Base-by-base conservation (phyloP, 2,329 filamentous ascomycete species). In the Paraphoma sp. region DNA sequence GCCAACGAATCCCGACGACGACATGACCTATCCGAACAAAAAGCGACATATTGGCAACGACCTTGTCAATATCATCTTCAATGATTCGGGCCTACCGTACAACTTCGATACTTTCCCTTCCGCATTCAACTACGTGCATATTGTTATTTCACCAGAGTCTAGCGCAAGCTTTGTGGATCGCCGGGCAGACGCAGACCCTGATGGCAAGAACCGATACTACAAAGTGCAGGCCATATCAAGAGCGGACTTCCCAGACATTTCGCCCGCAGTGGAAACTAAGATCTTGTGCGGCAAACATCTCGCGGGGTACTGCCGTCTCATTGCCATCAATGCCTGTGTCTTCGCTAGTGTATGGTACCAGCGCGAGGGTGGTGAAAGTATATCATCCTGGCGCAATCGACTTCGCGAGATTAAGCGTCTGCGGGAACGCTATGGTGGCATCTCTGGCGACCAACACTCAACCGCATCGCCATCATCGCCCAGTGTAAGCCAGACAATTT, bases 61-160 rank as follows among this genome's bases (percentile, higher is more conserved):
- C 76, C 96, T 92, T 75, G 95, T 99, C 72, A 98, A 97, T 73
- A 96, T 99, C 66, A 89, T 99, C 55, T 99, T 96, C 83, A 99
- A 99, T 75, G 92, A 96, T 70, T 97, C 93, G 2, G 94, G 95
- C n/a, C 77, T 89, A 46, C 89, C 91, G 0, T 98, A 97, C 80
- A 85, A 86, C 51, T 96, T 97, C 73, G 87, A 97, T 73, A 97
- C 92, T 0, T 96, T 99, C 67, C 92, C 92, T 0, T 96, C 93
- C 0, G 90, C 94, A 54, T 97, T 99, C 82, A 98, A 97, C 73
- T 97, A 91, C 71, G 93, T 99, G 72, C 93, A 97, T 74, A 98
- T 99, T 68, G 90, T 98, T 67, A 94, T 99, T 70, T 92, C 91
- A 2, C 95, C 95, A 0, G 91, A 93, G 59, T 93, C 92, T 4